phyloP scores from a whole-genome alignment of 2,329 filamentous ascomycete species.

The Colletotrichum sojae region DNA sequence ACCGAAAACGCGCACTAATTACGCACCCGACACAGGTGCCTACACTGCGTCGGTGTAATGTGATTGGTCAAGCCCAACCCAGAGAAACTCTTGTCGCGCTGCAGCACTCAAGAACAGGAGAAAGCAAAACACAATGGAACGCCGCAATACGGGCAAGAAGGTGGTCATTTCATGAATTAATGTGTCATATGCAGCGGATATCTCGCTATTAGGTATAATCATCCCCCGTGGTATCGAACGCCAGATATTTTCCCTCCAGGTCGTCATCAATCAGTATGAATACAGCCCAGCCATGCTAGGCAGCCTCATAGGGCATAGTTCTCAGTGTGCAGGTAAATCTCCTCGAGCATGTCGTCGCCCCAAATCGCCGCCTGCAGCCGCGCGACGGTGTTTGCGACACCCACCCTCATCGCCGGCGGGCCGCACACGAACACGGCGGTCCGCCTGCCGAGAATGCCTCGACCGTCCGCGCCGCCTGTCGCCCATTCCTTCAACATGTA shows the following conservation, averaged over 20 bases:
- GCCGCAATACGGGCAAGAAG: neutral
- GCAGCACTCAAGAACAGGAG: too few species aligned
- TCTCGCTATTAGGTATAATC: conserved; percentile 13
- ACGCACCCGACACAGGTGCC: too few species aligned
- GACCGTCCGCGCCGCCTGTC: conserved; percentile 75
- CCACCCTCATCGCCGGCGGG: conserved; percentile 87
- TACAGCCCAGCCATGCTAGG: conserved; percentile 14
- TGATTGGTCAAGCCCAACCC: too few species aligned
- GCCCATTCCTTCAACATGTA: conserved; percentile 90
- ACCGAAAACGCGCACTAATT: too few species aligned
- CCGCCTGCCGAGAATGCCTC: conserved; percentile 81
- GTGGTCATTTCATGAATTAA: neutral
- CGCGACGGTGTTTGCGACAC: conserved; percentile 89
- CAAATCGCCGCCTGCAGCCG: conserved; percentile 86
- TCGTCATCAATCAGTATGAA: conserved; percentile 31
- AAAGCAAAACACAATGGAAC: too few species aligned
- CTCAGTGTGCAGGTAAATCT: conserved; percentile 95
- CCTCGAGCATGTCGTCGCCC: conserved; percentile 83
- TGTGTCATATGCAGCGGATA: conserved; percentile 7
- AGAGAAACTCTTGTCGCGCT: too few species aligned
- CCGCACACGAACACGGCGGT: conserved; percentile 96
- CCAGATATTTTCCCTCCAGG: conserved; percentile 26
- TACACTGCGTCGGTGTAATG: too few species aligned
- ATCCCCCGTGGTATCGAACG: conserved; percentile 38
- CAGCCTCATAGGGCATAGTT: conserved; percentile 84